Base-by-base conservation (phyloP, 2,329 filamentous ascomycete species). In the Sporothrix brasiliensis region DNA sequence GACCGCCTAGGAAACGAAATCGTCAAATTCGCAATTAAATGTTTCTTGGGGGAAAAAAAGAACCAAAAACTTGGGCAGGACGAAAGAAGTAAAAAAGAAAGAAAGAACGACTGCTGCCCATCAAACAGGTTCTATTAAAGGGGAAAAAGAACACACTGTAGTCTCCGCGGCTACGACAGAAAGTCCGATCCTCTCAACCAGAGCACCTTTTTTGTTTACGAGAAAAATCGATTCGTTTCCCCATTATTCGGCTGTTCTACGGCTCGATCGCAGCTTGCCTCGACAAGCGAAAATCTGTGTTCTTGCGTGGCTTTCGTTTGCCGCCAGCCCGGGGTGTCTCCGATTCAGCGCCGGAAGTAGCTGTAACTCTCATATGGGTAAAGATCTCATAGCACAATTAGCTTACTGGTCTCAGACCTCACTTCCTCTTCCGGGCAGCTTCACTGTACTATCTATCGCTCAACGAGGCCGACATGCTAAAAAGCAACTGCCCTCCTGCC, bases 281-380 rank as follows among this genome's bases (percentile, higher is more conserved):
- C 24, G 52, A 54, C 13, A 27, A 16, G 50, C 27, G 27, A 34
- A 3, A 30, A 30, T 11, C 6, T 14, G 53, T 39, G 19, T 21
- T 13, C 24, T 47, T 27, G n/a, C 21, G 39, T 47, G 39, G 34
- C 19, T 50, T 50, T 27, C 14, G 10, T 47, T 14, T 27, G 58
- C n/a, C 16, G 27, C 24, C 52, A 30, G 52, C 52, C 34, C 11
- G 53, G 63, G 16, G 21, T 27, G 19, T 21, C 63, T 66, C 61
- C 47, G 47, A n/a, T 52, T 9, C 63, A 52, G 19, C 30, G 63
- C 63, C 47, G 63, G 47, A n/a, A 66, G 63, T 66, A 27, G 63
- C 49, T 66, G 47, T 5, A 66, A 47, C 63, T 66, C 27, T 30
- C 21, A 24, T 13, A 3, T 14, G 19, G 4, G 27, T 16, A 2